These are phyloP conservation scores for Cucurbita pepo DNA, from an alignment of 306 rosid genomes.

Conservation along the genomic window DNA sequence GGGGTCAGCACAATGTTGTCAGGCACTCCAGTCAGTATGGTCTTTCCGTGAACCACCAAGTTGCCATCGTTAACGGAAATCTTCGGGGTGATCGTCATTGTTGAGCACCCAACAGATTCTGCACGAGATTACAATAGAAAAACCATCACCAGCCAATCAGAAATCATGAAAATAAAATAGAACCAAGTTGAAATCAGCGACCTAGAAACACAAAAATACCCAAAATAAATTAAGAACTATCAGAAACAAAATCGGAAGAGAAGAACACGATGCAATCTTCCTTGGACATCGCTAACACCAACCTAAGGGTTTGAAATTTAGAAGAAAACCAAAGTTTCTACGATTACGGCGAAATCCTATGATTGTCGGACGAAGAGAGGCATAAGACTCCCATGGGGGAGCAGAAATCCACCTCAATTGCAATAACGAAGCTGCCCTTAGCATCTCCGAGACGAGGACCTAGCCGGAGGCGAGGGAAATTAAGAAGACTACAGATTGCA, in stretches of 20 bases:
- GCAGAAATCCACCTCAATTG: conserved; percentile 1
- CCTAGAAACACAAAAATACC: not conserved
- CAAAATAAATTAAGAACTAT: not conserved
- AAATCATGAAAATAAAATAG: not conserved
- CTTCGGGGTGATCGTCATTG: conserved; percentile 67
- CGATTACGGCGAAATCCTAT: not conserved
- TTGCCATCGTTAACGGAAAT: conserved; percentile 55
- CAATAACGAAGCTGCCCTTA: not conserved
- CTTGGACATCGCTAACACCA: not conserved
- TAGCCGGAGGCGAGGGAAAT: not conserved
- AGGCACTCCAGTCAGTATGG: conserved; percentile 63
- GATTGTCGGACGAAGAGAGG: not conserved
- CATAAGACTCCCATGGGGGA: not conserved
- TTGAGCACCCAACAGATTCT: conserved; percentile 22
- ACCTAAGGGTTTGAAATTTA: not conserved
- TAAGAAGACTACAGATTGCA: not conserved
- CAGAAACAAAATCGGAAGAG: not conserved
- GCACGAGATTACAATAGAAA: not conserved
- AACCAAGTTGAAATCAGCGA: not conserved
- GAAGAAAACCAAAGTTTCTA: not conserved
- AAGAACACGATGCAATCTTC: not conserved
- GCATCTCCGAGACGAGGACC: not conserved
- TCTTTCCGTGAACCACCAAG: conserved; percentile 81
- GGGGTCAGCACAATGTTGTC: conserved; percentile 67
- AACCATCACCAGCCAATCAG: not conserved